Conservation (phyloP, 2,329 filamentous ascomycete genomes). For the Nothopassalora personata region DNA sequence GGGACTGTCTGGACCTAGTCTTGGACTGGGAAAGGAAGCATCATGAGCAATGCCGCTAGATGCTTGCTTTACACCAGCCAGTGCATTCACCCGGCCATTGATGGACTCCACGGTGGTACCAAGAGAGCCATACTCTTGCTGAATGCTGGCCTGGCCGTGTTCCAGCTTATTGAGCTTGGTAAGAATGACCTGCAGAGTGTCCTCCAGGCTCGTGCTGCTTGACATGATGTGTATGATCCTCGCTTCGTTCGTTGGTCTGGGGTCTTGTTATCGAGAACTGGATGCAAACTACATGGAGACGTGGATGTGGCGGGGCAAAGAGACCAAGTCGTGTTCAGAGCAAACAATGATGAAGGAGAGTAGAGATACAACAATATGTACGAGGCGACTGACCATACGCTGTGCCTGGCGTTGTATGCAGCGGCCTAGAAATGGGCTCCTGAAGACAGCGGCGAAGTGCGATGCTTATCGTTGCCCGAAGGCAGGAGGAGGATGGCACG, state of each 20-base stretch:
- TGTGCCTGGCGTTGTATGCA: neutral
- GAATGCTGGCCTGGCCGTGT: slow-evolving; percentile 51
- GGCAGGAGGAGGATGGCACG: neutral
- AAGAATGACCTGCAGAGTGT: slow-evolving; percentile 50
- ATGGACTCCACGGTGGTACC: slow-evolving; percentile 55
- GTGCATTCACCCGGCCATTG: slow-evolving; percentile 56
- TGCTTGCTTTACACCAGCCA: slow-evolving; percentile 54
- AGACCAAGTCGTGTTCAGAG: neutral
- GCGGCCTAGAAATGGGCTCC: neutral
- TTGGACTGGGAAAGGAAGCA: slow-evolving; percentile 24
- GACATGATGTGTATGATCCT: neutral
- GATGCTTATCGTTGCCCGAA: slow-evolving; percentile 1
- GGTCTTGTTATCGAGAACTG: slow-evolving; percentile 1
- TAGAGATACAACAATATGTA: neutral
- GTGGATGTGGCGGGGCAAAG: neutral
- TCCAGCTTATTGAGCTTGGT: slow-evolving; percentile 52
- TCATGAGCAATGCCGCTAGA: slow-evolving; percentile 44
- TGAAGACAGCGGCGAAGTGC: neutral
- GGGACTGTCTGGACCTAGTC: slow-evolving; percentile 19
- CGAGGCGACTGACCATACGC: neutral
- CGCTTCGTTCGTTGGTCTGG: neutral
- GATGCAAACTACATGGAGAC: neutral
- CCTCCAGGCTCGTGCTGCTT: slow-evolving; percentile 7
- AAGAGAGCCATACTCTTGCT: slow-evolving; percentile 50
- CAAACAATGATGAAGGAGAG: neutral